phyloP scores from a whole-genome alignment of 2,329 filamentous ascomycete genomes.

The Huntiella decipiens region DNA sequence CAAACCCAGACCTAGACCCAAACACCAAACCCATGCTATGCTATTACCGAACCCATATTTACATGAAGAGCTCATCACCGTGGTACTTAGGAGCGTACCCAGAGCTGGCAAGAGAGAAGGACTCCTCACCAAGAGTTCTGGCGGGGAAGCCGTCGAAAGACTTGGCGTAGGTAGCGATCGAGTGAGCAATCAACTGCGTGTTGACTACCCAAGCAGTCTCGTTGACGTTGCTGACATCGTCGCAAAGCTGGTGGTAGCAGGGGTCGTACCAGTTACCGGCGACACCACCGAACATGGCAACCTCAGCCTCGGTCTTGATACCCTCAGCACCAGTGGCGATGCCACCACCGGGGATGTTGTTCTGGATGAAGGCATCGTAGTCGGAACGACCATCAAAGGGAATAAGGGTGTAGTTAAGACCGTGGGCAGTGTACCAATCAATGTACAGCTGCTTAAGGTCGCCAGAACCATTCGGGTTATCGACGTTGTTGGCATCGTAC shows the following conservation, averaged over 20 bases:
- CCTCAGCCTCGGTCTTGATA: constrained; percentile 51
- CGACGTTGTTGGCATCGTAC: constrained; percentile 52
- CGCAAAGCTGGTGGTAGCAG: constrained; percentile 44
- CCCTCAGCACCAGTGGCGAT: constrained; percentile 63
- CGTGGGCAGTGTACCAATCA: constrained; percentile 43
- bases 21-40: background rate
- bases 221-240: constrained; percentile 38
- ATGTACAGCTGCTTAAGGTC: constrained; percentile 50
- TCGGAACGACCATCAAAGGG: constrained; percentile 65
- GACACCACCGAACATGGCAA: constrained; percentile 48
- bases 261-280: constrained; percentile 41
- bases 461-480: constrained; percentile 51
- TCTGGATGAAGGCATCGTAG: constrained; percentile 57
- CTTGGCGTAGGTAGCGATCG: constrained; percentile 23
- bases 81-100: background rate
- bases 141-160: constrained; percentile 33
- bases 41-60: background rate
- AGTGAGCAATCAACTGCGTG: constrained; percentile 50
- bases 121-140: constrained; percentile 18
- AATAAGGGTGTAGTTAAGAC: constrained; percentile 48
- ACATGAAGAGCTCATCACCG: background rate
- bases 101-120: background rate
- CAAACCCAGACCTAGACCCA: background rate
- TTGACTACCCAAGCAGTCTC: constrained; percentile 41
- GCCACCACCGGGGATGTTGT: constrained; percentile 55